Base-by-base conservation (phyloP, 2,329 filamentous ascomycete species). In the Eurotiales sp. region DNA sequence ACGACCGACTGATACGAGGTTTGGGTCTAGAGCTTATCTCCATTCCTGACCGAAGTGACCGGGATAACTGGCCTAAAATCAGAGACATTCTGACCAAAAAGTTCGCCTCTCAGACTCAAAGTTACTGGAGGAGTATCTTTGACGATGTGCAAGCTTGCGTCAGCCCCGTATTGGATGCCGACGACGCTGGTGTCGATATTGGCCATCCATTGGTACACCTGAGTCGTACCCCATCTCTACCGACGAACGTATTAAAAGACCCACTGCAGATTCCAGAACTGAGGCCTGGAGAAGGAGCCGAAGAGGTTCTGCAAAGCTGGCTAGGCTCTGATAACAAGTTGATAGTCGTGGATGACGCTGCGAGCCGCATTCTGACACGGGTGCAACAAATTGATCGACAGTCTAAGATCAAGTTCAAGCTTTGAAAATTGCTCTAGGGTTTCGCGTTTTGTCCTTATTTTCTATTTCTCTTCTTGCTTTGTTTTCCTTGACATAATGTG, bases 181-280 rank as follows among this genome's bases (percentile, higher is more conserved):
- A 49, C 23, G 40, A 52, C n/a, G 40, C 22, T 23, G 40, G 12
- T 27, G 30, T 47, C 8, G 25, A 27, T 23, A 11, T 25, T 25
- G 17, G 25, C 10, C 45, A 40, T 11, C 51, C 51, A 44, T 34
- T 49, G 46, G 40, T 53, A 34, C 40, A 46, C 14, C 19, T 53
- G 32, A 53, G 46, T 36, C 39, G 46, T 43, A 53, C 51, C 8
- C 51, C 51, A 25, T 53, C 46, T 17, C 32, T 53, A 12, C 46
- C 46, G 36, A 27, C 22, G 22, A 11, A 17, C 11, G n/a, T 42
- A 5, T 15, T 14, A 27, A 22, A 42, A 2, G 40, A n/a, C 15
- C 8, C 40, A 27, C 27, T 22, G 3, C 8, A 15, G n/a, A 32
- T 53, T n/a, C 46, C 46, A 30, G 34, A 30, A 21, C 17, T 53